Conservation (phyloP, 805 yeast species). For the Candida andamanensis region DNA sequence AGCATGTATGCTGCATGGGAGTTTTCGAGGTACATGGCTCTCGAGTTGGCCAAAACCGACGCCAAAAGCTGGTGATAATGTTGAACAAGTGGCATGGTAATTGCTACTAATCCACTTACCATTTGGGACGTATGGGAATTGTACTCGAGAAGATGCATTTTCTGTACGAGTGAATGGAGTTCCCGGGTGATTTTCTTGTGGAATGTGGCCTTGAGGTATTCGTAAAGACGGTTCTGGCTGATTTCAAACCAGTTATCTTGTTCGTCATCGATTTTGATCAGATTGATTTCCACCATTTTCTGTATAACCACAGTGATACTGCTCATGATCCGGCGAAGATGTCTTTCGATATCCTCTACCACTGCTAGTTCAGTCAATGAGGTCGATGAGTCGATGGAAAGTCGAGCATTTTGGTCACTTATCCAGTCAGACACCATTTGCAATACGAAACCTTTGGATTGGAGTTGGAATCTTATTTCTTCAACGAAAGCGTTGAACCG, state of each 20-base stretch:
- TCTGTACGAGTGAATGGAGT: conserved; percentile 28
- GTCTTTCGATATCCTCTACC: conserved; percentile 39
- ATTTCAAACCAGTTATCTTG: conserved; percentile 63
- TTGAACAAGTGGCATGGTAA: conserved; percentile 58
- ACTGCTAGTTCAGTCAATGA: conserved; percentile 14
- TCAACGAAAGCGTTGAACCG: conserved; percentile 15
- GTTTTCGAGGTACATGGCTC: conserved; percentile 46
- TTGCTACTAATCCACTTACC: conserved; percentile 45
- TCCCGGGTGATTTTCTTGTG: conserved; percentile 29
- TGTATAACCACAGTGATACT: conserved; percentile 68
- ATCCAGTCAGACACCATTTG: conserved; percentile 48
- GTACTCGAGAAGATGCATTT: conserved; percentile 34
- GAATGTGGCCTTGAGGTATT: conserved; percentile 41
- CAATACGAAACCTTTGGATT: conserved; percentile 32
- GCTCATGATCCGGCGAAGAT: conserved; percentile 48
- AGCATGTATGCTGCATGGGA: conserved; percentile 62
- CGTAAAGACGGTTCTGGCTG: conserved; percentile 42
- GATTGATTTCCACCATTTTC: conserved; percentile 39
- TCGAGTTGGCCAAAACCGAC: conserved; percentile 39
- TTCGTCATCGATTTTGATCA: conserved; percentile 34
- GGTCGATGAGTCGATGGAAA: conserved; percentile 20
- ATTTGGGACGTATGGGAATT: conserved; percentile 30
- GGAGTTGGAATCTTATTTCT: too few relatives aligned
- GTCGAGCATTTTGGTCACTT: conserved; percentile 11
- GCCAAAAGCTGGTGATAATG: conserved; percentile 52